Evolutionary conservation across 2,329 filamentous ascomycete genomes (phyloP).

Genomic region (Emmonsiellopsis sp.): DNA sequence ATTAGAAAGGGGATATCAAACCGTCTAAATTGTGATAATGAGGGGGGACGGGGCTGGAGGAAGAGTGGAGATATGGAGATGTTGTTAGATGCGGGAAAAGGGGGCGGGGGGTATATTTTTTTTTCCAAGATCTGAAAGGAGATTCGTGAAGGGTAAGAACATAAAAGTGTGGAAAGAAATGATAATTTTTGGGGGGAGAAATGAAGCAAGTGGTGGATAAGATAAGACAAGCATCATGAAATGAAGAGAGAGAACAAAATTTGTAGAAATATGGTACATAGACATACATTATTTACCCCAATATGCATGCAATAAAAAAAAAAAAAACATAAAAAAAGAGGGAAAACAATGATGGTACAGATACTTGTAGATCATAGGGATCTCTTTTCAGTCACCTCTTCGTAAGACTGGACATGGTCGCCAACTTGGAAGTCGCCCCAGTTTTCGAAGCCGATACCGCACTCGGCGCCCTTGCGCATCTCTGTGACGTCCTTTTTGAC

Average conservation of each 20-base stretch:
- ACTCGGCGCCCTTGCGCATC: slow-evolving; percentile 89
- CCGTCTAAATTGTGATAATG: no score
- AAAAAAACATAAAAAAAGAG: neutral
- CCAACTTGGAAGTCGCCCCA: slow-evolving; percentile 73
- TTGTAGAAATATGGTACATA: neutral
- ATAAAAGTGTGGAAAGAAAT: neutral
- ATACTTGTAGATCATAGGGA: slow-evolving; percentile 21
- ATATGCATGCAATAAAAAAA: slow-evolving; percentile 5
- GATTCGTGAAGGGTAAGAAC: no score
- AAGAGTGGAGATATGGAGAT: no score
- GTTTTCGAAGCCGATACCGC: slow-evolving; percentile 72
- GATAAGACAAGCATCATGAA: neutral
- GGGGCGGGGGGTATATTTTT: no score
- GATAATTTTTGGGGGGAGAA: neutral
- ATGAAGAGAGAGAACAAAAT: slow-evolving; percentile 5
- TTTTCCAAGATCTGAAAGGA: no score
- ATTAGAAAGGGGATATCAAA: no score
- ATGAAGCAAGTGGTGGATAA: neutral
- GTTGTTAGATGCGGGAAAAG: no score
- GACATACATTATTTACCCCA: neutral
- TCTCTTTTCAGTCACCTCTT: slow-evolving; percentile 66
- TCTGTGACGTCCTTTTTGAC: slow-evolving; percentile 84
- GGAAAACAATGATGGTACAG: neutral
- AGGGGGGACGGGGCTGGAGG: no score
- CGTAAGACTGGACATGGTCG: slow-evolving; percentile 80